These are phyloP conservation scores for Aspergillus incahuasiensis DNA, from an alignment of 495 filamentous ascomycete genomes.

Conservation along the genomic window DNA sequence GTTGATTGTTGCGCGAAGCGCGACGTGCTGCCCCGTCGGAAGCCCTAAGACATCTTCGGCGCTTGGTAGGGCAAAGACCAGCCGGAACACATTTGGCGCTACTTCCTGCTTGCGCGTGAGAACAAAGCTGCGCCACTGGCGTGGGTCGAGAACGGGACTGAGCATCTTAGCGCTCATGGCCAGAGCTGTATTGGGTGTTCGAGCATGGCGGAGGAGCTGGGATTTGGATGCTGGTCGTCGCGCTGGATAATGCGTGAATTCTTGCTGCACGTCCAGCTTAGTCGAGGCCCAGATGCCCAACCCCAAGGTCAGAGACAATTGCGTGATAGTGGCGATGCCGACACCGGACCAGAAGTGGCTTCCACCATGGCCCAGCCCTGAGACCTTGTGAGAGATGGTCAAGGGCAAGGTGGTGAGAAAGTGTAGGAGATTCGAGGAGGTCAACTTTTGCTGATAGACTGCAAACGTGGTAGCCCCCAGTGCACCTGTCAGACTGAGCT, in stretches of 20 bases:
- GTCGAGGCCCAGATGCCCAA: conserved; percentile 19
- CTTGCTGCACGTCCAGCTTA: conserved; percentile 25
- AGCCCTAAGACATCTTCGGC: conserved; percentile 39
- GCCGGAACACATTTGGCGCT: conserved; percentile 42
- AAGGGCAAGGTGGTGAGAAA: background rate
- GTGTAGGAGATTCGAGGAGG: conserved; percentile 3
- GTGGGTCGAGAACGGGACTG: conserved; percentile 27
- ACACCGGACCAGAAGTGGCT: conserved; percentile 17
- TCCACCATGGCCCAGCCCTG: background rate
- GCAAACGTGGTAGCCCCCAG: conserved; percentile 9
- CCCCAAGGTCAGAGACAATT: conserved; percentile 16
- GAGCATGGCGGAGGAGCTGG: conserved; percentile 12
- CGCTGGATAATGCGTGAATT: conserved; percentile 21
- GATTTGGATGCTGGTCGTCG: conserved; percentile 12
- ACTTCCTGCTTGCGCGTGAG: conserved; percentile 37
- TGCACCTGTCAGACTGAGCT: conserved; percentile 14
- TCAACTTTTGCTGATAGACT: conserved; percentile 8
- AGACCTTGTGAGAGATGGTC: background rate
- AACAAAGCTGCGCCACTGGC: conserved; percentile 23
- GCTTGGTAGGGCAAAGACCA: conserved; percentile 46
- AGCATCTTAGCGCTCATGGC: background rate
- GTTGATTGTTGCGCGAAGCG: conserved; percentile 43
- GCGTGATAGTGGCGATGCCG: conserved; percentile 18
- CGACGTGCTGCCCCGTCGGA: conserved; percentile 51
- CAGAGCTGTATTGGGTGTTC: no score